These are phyloP conservation scores for Yamadazyma membranifaciens DNA, from an alignment of 1,139 yeast genomes.

Conservation along the genomic window DNA sequence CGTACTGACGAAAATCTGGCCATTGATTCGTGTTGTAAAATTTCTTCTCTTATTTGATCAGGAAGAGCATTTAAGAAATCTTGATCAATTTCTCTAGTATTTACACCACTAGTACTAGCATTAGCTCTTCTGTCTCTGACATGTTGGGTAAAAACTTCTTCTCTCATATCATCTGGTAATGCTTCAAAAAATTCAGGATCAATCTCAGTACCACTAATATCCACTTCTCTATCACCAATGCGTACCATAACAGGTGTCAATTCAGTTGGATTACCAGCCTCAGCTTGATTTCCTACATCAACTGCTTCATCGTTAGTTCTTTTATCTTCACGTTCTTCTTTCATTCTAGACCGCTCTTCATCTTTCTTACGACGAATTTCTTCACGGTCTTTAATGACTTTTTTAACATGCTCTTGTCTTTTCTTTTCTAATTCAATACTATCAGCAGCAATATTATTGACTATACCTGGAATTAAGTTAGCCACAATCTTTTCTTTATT, in stretches of 20 bases:
- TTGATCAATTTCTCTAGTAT: slow-evolving; percentile 69
- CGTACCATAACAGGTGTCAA: slow-evolving; percentile 61
- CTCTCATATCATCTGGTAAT: slow-evolving; percentile 88
- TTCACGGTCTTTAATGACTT: slow-evolving; percentile 33
- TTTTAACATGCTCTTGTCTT: slow-evolving; percentile 26
- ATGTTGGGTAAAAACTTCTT: slow-evolving; percentile 88
- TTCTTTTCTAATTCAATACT: slow-evolving; percentile 37
- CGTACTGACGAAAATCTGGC: slow-evolving; percentile 36
- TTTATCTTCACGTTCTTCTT: slow-evolving; percentile 36
- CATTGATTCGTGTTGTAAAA: slow-evolving; percentile 65
- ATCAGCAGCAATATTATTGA: slow-evolving; percentile 52
- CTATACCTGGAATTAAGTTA: slow-evolving; percentile 50
- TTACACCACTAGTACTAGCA: slow-evolving; percentile 44
- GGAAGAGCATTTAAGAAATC: slow-evolving; percentile 84
- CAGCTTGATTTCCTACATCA: slow-evolving; percentile 21
- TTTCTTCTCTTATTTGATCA: slow-evolving; percentile 67
- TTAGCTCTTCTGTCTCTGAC: slow-evolving; percentile 64
- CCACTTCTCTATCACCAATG: slow-evolving; percentile 79
- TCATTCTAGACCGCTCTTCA: slow-evolving; percentile 34
- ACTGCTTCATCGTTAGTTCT: slow-evolving; percentile 21
- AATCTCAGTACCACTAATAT: slow-evolving; percentile 85
- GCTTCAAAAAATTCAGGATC: slow-evolving; percentile 92
- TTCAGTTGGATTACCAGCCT: slow-evolving; percentile 6
- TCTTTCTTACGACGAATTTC: slow-evolving; percentile 20
- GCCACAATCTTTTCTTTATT: slow-evolving; percentile 37